Conservation (phyloP, 2,329 filamentous ascomycete genomes). For the Aspergillus sp. region DNA sequence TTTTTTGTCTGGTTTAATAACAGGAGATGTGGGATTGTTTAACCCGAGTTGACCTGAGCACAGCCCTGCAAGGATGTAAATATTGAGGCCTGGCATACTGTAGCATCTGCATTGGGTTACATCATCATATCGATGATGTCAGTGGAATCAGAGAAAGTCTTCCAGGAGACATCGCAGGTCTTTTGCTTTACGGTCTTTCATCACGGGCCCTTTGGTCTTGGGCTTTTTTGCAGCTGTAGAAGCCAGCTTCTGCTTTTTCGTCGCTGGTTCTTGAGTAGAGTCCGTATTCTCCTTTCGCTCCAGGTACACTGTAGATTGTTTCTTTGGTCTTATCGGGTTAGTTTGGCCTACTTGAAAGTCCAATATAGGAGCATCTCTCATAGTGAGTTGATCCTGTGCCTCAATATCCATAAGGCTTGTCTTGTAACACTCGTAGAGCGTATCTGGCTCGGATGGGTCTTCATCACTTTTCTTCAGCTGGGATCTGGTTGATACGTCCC, state of each 20-base stretch:
- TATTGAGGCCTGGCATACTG: too few species aligned
- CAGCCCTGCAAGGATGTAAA: too few species aligned
- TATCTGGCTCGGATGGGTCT: slow-evolving; percentile 1
- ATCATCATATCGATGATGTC: neutral
- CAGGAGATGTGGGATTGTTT: too few species aligned
- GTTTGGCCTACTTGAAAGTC: slow-evolving; percentile 19
- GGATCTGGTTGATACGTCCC: slow-evolving; percentile 14
- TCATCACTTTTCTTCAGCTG: neutral
- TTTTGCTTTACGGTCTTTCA: slow-evolving; percentile 20
- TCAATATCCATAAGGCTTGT: slow-evolving; percentile 1
- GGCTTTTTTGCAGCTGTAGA: slow-evolving; percentile 1
- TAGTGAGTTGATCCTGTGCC: neutral
- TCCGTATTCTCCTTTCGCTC: slow-evolving; percentile 2
- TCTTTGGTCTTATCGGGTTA: neutral
- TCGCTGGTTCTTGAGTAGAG: neutral
- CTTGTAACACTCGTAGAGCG: slow-evolving; percentile 13
- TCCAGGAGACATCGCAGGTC: slow-evolving; percentile 24
- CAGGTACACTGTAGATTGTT: slow-evolving; percentile 5
- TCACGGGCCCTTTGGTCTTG: slow-evolving; percentile 13
- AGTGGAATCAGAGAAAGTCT: slow-evolving; percentile 20
- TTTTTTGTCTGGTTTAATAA: too few species aligned
- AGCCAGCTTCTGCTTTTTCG: slow-evolving; percentile 5
- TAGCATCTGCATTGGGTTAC: neutral
- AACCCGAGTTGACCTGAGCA: too few species aligned
- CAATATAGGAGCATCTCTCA: slow-evolving; percentile 14